Evolutionary conservation across 371 early-diverging fungal species (phyloP), one percentile per base, ranked within the genome.

Genomic region (Lichtheimia ornata): DNA sequence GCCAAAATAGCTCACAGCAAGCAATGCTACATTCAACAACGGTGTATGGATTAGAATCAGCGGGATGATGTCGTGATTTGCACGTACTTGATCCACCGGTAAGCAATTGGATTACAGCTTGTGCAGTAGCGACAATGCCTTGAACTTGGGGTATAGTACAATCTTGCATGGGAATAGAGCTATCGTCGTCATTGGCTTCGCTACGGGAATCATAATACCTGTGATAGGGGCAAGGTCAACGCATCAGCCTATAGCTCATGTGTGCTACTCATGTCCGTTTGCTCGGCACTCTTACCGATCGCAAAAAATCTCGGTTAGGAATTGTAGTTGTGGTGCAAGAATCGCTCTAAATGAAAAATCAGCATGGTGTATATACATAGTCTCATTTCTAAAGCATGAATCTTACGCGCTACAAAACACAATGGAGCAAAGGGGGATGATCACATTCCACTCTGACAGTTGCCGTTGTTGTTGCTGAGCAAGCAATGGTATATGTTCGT

Each of bases 61-160:
- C 13, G 6, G 30, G 47, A 43, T 20, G 30, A 51, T 57, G 24
- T 28, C 51, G 53, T 17, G 28, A 43, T 44, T 58, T n/a, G 22
- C 25, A 52, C 63, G 62, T 70, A 80, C 80, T 53, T 22, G 72
- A 64, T 24, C 51, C 67, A 50, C 61, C 70, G 17, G 59, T 47
- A 2, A 77, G 45, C 28, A 78, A 64, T 56, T 66, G 50, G 17
- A 76, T 66, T 18, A 70, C 45, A 2, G 76, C 78, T 53, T 67
- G 67, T 7, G 66, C 70, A 22, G 63, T 41, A 7, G 76, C 70
- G 12, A 81, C 78, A 43, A 71, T 45, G 4, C 68, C 35, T 61
- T 81, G 81, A 11, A 81, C 67, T 67, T 75, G 74, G 24, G 81
- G 81, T 11, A 81, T 69, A 30, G 72, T 45, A 50, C 81, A 81